Evolutionary conservation across 2,329 filamentous ascomycete genomes (phyloP).

Genomic region (Alternaria triticimaculans): DNA sequence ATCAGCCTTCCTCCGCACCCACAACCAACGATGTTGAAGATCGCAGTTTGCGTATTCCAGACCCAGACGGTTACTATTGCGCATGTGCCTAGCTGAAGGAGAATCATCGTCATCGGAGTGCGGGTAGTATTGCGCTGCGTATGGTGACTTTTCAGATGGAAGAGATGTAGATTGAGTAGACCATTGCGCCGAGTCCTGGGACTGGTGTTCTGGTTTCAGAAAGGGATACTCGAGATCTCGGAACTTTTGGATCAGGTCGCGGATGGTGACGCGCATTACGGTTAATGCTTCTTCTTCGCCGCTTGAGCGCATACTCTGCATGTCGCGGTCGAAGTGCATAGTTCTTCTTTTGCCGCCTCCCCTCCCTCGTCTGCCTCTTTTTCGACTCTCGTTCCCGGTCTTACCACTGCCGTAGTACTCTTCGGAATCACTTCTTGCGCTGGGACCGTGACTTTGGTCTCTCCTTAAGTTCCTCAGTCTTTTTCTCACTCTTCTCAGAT

Average conservation of each 20-base stretch:
- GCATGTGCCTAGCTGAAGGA: constrained; percentile 8
- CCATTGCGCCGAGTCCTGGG: constrained; percentile 21
- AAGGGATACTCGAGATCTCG: constrained; percentile 49
- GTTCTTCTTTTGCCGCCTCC: constrained; percentile 4
- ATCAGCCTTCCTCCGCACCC: constrained; percentile 47
- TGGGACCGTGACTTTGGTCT: constrained; percentile 19
- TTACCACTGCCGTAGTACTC: constrained; percentile 10
- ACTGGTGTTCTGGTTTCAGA: constrained; percentile 41
- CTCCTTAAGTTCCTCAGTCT: constrained; percentile 18
- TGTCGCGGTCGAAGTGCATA: constrained; percentile 30
- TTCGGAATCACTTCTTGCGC: constrained; percentile 9
- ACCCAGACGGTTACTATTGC: constrained; percentile 32
- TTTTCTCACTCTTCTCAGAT: constrained; percentile 38
- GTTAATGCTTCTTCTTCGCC: constrained; percentile 45
- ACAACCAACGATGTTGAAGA: constrained; percentile 44
- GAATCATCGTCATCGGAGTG: constrained; percentile 32
- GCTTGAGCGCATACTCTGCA: constrained; percentile 26
- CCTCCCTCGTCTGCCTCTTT: constrained; percentile 1
- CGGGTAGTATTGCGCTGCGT: background rate
- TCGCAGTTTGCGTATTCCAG: constrained; percentile 45
- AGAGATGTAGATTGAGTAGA: constrained; percentile 7
- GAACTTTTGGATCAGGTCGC: constrained; percentile 47
- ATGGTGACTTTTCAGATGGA: constrained; percentile 11
- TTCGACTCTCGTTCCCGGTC: background rate
- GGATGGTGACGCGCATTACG: constrained; percentile 46